Percentiles rank a stretch among this genome's conserved stretches.
phyloP scores from a whole-genome alignment of 1,284 basidiomycete species.

The Trametes polyzona region DNA sequence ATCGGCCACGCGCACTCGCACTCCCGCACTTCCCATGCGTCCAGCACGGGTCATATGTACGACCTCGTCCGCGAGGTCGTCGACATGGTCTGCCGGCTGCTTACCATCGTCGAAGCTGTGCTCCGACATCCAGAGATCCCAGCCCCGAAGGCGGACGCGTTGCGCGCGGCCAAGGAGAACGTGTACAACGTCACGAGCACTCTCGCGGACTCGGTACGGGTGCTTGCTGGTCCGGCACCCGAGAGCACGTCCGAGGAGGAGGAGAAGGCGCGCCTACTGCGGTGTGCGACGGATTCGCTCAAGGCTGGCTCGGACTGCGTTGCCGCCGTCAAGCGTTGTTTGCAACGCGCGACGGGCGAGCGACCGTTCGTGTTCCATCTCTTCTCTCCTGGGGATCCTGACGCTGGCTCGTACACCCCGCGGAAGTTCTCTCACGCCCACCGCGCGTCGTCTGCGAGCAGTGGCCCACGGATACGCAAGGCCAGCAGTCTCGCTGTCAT shows the following conservation, averaged over 20 bases:
- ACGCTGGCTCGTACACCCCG: slow-evolving; percentile 47
- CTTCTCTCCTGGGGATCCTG: slow-evolving; percentile 51
- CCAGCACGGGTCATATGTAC: slow-evolving; percentile 91
- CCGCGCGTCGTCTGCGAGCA: slow-evolving; percentile 19
- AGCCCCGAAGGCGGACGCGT: slow-evolving; percentile 54
- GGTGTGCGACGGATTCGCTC: slow-evolving; percentile 84
- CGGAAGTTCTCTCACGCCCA: slow-evolving; percentile 45
- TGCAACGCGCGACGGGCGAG: slow-evolving; percentile 64
- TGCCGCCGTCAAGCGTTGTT: slow-evolving; percentile 78
- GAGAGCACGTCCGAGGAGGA: slow-evolving; percentile 74
- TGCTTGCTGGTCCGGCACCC: slow-evolving; percentile 59
- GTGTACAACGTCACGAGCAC: slow-evolving; percentile 85
- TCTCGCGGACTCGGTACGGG: slow-evolving; percentile 88
- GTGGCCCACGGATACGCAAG: slow-evolving; percentile 38
- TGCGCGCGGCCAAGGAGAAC: slow-evolving; percentile 77
- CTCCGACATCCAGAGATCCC: slow-evolving; percentile 70
- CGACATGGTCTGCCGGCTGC: slow-evolving; percentile 88
- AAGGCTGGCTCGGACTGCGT: slow-evolving; percentile 91
- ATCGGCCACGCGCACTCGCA: slow-evolving; percentile 97
- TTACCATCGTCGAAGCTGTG: slow-evolving; percentile 92
- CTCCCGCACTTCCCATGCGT: slow-evolving; percentile 85
- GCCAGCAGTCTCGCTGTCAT: slow-evolving; percentile 40
- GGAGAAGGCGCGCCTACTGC: slow-evolving; percentile 76
- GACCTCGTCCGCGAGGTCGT: slow-evolving; percentile 94
- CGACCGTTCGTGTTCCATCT: slow-evolving; percentile 67